Evolutionary conservation across 202 grass and related monocot species (phyloP), one percentile per base, ranked within the genome.

Genomic region (Schoenoplectus tabernaemontani): DNA sequence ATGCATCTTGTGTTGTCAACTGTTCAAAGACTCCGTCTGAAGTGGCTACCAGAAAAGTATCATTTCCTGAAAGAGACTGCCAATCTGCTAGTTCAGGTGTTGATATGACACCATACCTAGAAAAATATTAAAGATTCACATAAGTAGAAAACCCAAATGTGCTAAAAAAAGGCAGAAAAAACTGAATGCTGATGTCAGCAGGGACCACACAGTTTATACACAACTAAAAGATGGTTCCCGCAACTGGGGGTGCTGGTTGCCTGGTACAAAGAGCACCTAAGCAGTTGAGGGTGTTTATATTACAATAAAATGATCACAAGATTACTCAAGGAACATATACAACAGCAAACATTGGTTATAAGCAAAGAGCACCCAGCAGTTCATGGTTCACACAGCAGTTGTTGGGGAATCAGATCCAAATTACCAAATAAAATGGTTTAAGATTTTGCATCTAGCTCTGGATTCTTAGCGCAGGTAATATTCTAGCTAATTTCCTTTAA

Each of bases 1-100:
- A 97, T 63, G 91, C 89, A 60, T 97, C 94, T 89, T 97, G 91
- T 59, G 78, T 90, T 24, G 87, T 93, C 82, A 93, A 85, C 74
- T 97, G 93, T 78, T 97, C 91, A 86, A 97, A 86, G 57, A 97
- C 57, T 10, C 91, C 95, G 79, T 97, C 95, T 78, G 95, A 97
- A 23, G 91, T 82, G 1, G 83, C 89, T 75, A 97, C 85, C 79
- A 97, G 80, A 86, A 91, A 94, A 78, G 65, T 94, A 76, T 97
- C 95, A 86, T 94, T 97, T 66, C 81, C 73, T 69, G 86, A 92
- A 67, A 97, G 82, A 84, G 81, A 47, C 53, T 86, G 76, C 95
- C 95, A 97, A 78, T 72, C 91, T 86, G 87, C 89, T 19, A 97
- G 43, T 73, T 97, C 91, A 79, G 95, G 95, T 84, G 89, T 94